These are phyloP conservation scores for Tetracentron sinense DNA, from an alignment of 164 flowering plant species.

Conservation along the genomic window DNA sequence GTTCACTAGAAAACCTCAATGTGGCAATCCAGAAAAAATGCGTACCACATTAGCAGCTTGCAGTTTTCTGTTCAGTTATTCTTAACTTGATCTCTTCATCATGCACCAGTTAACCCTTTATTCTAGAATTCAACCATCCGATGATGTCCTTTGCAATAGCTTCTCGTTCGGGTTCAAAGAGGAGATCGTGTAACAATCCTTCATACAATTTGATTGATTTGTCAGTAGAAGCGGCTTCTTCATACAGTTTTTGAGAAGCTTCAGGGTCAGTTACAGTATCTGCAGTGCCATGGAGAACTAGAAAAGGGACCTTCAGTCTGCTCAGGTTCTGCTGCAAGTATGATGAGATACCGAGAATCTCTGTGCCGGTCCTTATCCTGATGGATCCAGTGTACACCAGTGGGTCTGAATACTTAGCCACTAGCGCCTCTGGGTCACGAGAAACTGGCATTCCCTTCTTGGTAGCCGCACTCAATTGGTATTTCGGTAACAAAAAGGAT, in stretches of 20 bases:
- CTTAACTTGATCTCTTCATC: too few species aligned
- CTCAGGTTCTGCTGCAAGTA: constrained; percentile 56
- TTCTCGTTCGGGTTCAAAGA: constrained; percentile 75
- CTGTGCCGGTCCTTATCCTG: constrained; percentile 70
- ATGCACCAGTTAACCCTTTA: constrained; percentile 3
- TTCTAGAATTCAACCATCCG: constrained; percentile 63
- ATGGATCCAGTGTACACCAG: constrained; percentile 82
- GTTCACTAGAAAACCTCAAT: background rate
- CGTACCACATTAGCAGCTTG: background rate
- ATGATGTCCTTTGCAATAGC: constrained; percentile 44
- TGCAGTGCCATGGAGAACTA: constrained; percentile 84
- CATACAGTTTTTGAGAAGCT: constrained; percentile 57
- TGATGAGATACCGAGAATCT: constrained; percentile 62
- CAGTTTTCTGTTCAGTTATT: background rate
- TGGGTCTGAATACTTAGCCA: constrained; percentile 85
- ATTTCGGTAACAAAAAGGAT: constrained; percentile 60
- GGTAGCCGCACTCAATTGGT: constrained; percentile 59
- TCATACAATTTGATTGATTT: constrained; percentile 66
- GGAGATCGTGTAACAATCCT: constrained; percentile 78
- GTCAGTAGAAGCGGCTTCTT: constrained; percentile 72
- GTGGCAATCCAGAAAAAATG: constrained; percentile 1
- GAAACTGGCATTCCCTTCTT: constrained; percentile 63
- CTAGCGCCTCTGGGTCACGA: constrained; percentile 68
- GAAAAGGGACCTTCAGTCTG: constrained; percentile 50
- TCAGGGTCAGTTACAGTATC: constrained; percentile 78